Percentiles rank a stretch among this genome's conserved stretches.
Conservation (phyloP, 1,139 yeast genomes). For the Schizosaccharomyces versatilis region DNA sequence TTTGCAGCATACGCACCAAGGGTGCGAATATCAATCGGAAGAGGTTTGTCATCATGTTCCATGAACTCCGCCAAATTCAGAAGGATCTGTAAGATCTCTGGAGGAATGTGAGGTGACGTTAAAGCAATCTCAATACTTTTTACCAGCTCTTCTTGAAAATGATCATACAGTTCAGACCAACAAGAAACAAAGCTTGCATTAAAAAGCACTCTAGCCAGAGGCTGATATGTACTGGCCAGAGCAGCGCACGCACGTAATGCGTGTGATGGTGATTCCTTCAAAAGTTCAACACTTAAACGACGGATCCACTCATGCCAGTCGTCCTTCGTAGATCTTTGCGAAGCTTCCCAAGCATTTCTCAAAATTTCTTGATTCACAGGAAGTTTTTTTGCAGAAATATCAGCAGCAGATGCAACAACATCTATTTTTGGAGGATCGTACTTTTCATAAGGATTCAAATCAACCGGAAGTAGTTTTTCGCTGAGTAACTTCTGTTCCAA, state of each 20-base stretch:
- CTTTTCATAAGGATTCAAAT: conserved; percentile 40
- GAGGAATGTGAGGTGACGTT: conserved; percentile 79
- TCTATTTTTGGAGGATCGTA: conserved; percentile 29
- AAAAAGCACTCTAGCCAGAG: conserved; percentile 73
- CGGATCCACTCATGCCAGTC: conserved; percentile 98
- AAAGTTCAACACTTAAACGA: conserved; percentile 57
- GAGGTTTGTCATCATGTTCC: conserved; percentile 91
- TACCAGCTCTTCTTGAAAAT: conserved; percentile 74
- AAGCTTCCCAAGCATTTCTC: conserved; percentile 79
- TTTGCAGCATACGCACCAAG: conserved; percentile 83
- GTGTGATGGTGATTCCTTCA: conserved; percentile 86
- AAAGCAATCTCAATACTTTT: conserved; percentile 70
- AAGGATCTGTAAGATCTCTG: conserved; percentile 79
- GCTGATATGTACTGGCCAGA: conserved; percentile 69
- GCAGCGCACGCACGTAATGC: conserved; percentile 86
- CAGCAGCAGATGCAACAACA: conserved; percentile 39
- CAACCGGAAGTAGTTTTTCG: conserved; percentile 78
- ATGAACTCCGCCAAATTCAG: conserved; percentile 81
- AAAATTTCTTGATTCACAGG: conserved; percentile 61
- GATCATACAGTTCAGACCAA: conserved; percentile 85
- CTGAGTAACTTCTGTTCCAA: conserved; percentile 54
- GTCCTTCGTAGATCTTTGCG: conserved; percentile 69
- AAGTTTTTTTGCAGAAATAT: conserved; percentile 47
- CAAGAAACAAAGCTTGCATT: conserved; percentile 91
- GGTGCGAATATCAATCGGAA: conserved; percentile 75